Conservation (phyloP, 768 basidiomycete species). For the Kwoniella sp. region DNA sequence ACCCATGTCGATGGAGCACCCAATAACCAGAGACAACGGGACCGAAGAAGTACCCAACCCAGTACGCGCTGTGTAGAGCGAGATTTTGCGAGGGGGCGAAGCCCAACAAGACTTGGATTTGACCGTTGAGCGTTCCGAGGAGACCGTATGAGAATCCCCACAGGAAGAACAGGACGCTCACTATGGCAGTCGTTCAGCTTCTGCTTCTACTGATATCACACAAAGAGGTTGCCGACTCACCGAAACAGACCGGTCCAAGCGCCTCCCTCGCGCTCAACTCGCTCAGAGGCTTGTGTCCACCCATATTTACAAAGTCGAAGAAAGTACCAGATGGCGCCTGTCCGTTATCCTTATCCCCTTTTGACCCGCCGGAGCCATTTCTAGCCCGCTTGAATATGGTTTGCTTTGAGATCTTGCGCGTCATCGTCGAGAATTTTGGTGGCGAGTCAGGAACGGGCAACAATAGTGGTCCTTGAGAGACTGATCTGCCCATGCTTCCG, state of each 20-base stretch:
- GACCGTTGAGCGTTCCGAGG: conserved; percentile 47
- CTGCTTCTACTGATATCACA: too few relatives aligned
- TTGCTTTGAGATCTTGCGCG: not conserved
- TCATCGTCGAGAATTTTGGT: not conserved
- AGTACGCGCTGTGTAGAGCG: conserved; percentile 48
- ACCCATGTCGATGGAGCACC: conserved; percentile 40
- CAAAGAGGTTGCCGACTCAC: conserved; percentile 24
- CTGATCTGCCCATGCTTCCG: not conserved
- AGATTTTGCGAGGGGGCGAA: conserved; percentile 37
- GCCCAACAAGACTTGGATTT: conserved; percentile 39
- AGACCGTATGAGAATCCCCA: conserved; percentile 55
- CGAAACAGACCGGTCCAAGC: conserved; percentile 47
- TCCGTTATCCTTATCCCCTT: too few relatives aligned
- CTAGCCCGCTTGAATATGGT: not conserved
- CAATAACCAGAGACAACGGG: conserved; percentile 48
- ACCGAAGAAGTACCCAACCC: conserved; percentile 46
- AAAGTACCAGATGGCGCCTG: conserved; percentile 42
- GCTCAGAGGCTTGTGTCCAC: conserved; percentile 40
- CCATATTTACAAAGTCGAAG: conserved; percentile 53
- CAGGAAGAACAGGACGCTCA: conserved; percentile 49
- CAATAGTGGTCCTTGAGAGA: not conserved
- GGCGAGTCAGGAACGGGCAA: not conserved
- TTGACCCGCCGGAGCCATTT: not conserved
- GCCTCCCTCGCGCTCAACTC: conserved; percentile 45
- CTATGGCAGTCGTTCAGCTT: too few relatives aligned